Percentiles rank a stretch among this genome's conserved stretches.
Conservation (phyloP, 2,329 filamentous ascomycete species). For the Phoma sp. region DNA sequence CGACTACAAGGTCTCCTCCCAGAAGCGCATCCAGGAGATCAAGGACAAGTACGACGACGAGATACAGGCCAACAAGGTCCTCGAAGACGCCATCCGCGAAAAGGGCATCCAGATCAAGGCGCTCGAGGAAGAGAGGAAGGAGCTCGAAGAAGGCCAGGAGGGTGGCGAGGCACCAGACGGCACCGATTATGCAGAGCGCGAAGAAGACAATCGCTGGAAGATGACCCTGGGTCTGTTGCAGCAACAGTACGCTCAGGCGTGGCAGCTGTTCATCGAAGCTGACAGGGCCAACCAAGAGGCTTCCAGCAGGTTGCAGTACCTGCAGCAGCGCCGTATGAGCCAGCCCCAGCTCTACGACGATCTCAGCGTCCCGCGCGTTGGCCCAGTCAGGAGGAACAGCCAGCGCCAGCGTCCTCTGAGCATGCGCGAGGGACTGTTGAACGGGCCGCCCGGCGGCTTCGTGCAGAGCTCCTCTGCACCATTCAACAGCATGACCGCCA, state of each 20-base stretch:
- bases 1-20: constrained; percentile 43
- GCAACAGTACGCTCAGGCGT: constrained; percentile 50
- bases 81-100: constrained; percentile 77
- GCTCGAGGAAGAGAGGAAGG: constrained; percentile 73
- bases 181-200: constrained; percentile 49
- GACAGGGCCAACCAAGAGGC: constrained; percentile 49
- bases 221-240: constrained; percentile 62
- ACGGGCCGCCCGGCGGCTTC: constrained; percentile 41
- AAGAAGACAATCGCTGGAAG: constrained; percentile 64
- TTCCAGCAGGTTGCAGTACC: constrained; percentile 50
- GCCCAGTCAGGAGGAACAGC: constrained; percentile 49
- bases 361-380: constrained; percentile 38
- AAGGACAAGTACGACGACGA: constrained; percentile 52
- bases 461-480: constrained; percentile 48
- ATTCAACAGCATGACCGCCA: constrained; percentile 56
- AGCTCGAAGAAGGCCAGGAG: constrained; percentile 52
- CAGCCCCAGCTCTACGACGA: constrained; percentile 48
- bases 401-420: constrained; percentile 49
- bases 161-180: constrained; percentile 48
- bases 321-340: constrained; percentile 48
- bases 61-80: constrained; percentile 59
- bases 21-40: constrained; percentile 50
- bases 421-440: constrained; percentile 45
- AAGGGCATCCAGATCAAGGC: constrained; percentile 75
- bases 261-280: constrained; percentile 43